Base-by-base conservation (phyloP, 192 early-diverging fungal species). In the Funneliformis geosporum region DNA sequence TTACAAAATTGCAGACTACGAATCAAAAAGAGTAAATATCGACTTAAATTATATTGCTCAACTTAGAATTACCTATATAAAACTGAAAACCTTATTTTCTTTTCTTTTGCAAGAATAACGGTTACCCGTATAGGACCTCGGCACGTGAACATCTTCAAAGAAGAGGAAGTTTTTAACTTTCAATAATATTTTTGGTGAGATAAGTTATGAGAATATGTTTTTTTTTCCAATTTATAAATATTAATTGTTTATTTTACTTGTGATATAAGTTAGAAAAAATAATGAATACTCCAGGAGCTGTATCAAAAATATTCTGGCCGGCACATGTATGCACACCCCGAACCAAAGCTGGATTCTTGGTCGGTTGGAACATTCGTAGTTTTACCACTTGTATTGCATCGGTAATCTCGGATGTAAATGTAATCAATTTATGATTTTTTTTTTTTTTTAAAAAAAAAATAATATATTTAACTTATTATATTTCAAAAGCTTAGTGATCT, bases 301-400 rank as follows among this genome's bases (percentile, higher is more conserved):
- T 87, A 12, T 83, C 84, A 16, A 87, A 89, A 66, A 80, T 88
- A 43, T 87, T 86, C 64, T 90, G 87, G 87, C 88, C 88, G 14
- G 82, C 84, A 8, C 88, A 88, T 71, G 59, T 87, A n/a, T 88
- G 87, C 75, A 81, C 84, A 25, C 81, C 83, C 18, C 80, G 84
- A 65, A 71, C 80, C 44, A 79, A 75, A 69, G 78, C 82, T 23
- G 88, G 88, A 6, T 90, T 83, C 62, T 82, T 90, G 4, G 81
- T 90, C 28, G 88, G 88, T 8, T 90, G 88, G 88, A 86, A 85
- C 69, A 83, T 85, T 75, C 79, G 83, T 25, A 76, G 81, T 14
- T 84, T 80, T 64, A 88, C 87, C 7, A 76, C 85, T 16, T 90
- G 88, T 75, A 84, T 90, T 43, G 87, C 88, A 23, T 81, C 87